Evolutionary conservation across 2,329 filamentous ascomycete species (phyloP).

Genomic region (Thermomyces lanuginosus): DNA sequence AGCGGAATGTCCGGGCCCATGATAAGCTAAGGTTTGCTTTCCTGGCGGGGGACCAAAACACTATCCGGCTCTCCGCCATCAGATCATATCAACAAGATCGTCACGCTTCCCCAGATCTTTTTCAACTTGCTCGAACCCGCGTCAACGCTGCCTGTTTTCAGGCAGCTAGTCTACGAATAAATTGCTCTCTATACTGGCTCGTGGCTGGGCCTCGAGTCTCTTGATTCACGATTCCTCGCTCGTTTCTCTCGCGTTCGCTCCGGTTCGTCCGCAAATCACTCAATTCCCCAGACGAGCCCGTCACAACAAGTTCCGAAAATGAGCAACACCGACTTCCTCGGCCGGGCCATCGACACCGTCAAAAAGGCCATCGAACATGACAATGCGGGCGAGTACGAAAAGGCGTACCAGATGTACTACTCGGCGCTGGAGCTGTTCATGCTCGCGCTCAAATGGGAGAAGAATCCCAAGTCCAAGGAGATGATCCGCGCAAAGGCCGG

Average conservation of each 20-base stretch:
- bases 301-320: constrained; percentile 40
- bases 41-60: constrained; percentile 6
- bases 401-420: constrained; percentile 93
- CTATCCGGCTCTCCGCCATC: too few species aligned
- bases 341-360: constrained; percentile 88
- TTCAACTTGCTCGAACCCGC: too few species aligned
- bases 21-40: background rate
- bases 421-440: constrained; percentile 93
- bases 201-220: too few species aligned
- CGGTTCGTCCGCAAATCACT: too few species aligned
- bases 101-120: too few species aligned
- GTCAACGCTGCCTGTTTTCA: too few species aligned
- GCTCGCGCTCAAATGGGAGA: constrained; percentile 98
- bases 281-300: too few species aligned
- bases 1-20: background rate
- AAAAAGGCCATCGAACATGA: constrained; percentile 96
- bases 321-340: constrained; percentile 94
- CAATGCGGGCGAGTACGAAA: constrained; percentile 89
- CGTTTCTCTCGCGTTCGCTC: background rate
- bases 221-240: too few species aligned
- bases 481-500: constrained; percentile 90
- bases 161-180: too few species aligned
- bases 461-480: constrained; percentile 91
- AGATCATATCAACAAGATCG: too few species aligned
- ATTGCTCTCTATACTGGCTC: too few species aligned